Evolutionary conservation across 2,329 filamentous ascomycete genomes (phyloP).

Genomic region (Alternaria arbusti): DNA sequence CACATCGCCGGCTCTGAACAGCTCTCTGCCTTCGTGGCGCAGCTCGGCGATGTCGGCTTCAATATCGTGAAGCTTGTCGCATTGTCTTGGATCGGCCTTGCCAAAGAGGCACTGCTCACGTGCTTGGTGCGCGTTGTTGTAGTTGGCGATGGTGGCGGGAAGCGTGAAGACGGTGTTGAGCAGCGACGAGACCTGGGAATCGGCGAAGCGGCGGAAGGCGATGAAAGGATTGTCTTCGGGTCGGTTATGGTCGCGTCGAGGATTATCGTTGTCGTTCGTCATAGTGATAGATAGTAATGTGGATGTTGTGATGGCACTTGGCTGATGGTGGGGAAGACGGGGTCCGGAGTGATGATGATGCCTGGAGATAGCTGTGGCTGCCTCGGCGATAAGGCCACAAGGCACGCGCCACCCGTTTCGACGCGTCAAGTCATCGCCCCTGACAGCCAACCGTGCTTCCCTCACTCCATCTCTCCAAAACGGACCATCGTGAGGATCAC

Average conservation of each 20-base stretch:
- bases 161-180: constrained; percentile 59
- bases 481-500: not conserved
- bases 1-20: constrained; percentile 35
- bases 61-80: constrained; percentile 32
- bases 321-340: constrained; percentile 8
- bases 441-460: constrained; percentile 10
- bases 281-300: constrained; percentile 19
- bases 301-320: constrained; percentile 3
- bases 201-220: constrained; percentile 66
- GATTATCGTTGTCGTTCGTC: constrained; percentile 30
- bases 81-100: constrained; percentile 35
- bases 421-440: constrained; percentile 4
- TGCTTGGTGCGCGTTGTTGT: constrained; percentile 38
- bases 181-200: constrained; percentile 63
- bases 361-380: constrained; percentile 14
- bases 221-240: constrained; percentile 61
- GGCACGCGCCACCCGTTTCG: constrained; percentile 7
- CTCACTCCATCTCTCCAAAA: constrained; percentile 2
- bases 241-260: constrained; percentile 20
- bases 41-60: constrained; percentile 28
- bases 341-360: constrained; percentile 10
- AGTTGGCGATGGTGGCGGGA: constrained; percentile 39
- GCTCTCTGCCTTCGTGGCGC: constrained; percentile 32
- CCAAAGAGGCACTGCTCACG: constrained; percentile 43
- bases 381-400: constrained; percentile 18